phyloP scores from a whole-genome alignment of 306 rosid species.

The Quercus cerris region DNA sequence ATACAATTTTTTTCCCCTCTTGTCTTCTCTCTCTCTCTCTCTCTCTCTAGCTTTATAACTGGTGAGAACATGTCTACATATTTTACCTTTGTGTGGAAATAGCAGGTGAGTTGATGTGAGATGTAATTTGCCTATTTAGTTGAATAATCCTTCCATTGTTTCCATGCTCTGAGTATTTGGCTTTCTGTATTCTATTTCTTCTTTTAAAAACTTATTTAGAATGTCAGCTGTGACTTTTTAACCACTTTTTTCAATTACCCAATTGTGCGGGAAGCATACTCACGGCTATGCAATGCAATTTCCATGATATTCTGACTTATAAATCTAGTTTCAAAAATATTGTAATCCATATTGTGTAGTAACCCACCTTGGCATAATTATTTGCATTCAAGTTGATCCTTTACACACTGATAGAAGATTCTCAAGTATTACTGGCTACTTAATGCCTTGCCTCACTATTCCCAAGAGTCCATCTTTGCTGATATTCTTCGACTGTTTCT shows the following conservation, averaged over 20 bases:
- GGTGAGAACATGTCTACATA: slow-evolving; percentile 2
- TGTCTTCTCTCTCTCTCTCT: background rate
- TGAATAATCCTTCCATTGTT: slow-evolving; percentile 8
- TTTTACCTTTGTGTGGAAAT: slow-evolving; percentile 1
- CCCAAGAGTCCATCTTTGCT: background rate
- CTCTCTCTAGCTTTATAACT: background rate
- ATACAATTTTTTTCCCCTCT: slow-evolving; percentile 13
- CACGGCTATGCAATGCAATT: background rate
- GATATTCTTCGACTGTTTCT: background rate
- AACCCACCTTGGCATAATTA: background rate
- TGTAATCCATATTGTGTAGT: background rate
- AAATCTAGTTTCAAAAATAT: background rate
- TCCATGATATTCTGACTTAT: background rate
- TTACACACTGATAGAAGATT: background rate
- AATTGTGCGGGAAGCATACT: background rate
- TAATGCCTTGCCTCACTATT: slow-evolving; percentile 1
- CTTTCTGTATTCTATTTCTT: background rate
- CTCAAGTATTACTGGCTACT: background rate
- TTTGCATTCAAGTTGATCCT: background rate
- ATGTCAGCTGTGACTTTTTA: background rate
- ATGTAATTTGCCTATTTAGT: slow-evolving; percentile 13
- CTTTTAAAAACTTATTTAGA: background rate
- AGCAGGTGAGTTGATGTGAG: slow-evolving; percentile 11
- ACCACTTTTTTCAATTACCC: background rate
- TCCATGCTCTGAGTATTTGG: background rate